Base-by-base conservation (phyloP, 23 red algal species). In the Gracilariopsis chorda region DNA sequence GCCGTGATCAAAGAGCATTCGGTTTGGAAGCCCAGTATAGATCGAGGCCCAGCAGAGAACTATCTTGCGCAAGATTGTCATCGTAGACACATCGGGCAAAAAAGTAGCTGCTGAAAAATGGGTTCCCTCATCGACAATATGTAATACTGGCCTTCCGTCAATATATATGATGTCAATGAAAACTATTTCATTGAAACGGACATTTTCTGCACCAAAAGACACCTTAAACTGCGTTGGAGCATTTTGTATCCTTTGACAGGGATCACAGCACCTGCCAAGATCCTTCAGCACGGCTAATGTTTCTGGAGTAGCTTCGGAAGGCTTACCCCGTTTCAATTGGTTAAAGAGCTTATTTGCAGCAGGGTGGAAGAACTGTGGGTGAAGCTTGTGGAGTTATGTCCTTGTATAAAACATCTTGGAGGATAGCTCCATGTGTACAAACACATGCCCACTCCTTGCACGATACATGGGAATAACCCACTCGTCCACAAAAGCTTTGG, bases 281-380 rank as follows among this genome's bases (percentile, higher is more conserved):
- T 55, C 14, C n/a, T 55, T n/a, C 49, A 55, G 49, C 49, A n/a
- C 49, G 14, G 14, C 16, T 55, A 14, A 16, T 55, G 49, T 55
- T 55, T 55, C 49, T 55, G 49, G 16, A 14, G 49, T 55, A 16
- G 14, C 49, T 55, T 80, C 75, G 48, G 48, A 40, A 21, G 41
- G 75, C 55, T 47, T 80, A 24, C 4, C 4, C 37, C 6, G 20
- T 47, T 80, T 80, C 49, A 80, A 47, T 9, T 52, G 37, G 21
- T 45, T 49, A 42, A 42, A 53, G 27, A 80, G 43, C 25, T 80
- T 80, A 25, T 45, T 21, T 24, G 49, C 75, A 29, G 41, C 48
- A 23, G 27, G 75, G 49, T 80, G 75, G 25, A 42, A 80, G 49
- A 80, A 80, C 49, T 80, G 75, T 16, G 12, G 36, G 46, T 80